phyloP scores from a whole-genome alignment of 2,329 filamentous ascomycete genomes.

The Diaporthe citri region DNA sequence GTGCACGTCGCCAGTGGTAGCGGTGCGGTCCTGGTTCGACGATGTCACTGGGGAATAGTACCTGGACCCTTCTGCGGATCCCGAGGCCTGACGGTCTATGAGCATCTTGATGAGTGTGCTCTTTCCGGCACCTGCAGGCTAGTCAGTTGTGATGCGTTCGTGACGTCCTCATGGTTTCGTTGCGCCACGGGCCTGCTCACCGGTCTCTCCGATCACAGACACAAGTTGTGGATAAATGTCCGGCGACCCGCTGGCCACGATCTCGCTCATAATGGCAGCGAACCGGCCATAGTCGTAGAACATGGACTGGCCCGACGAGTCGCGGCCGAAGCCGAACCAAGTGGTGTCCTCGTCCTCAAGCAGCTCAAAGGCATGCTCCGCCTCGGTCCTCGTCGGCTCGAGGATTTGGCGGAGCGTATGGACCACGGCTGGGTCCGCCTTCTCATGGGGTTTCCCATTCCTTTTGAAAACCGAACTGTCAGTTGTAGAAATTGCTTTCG shows the following conservation, averaged over 20 bases:
- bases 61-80: not conserved
- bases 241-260: not conserved
- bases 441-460: constrained; percentile 11
- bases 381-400: constrained; percentile 12
- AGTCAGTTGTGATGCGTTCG: too few species aligned
- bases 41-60: constrained; percentile 21
- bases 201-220: constrained; percentile 10
- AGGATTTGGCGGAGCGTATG: constrained; percentile 13
- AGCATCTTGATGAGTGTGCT: constrained; percentile 25
- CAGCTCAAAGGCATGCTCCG: constrained; percentile 16
- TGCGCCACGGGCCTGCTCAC: not conserved
- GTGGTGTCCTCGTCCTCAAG: constrained; percentile 27
- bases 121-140: constrained; percentile 2
- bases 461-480: not conserved
- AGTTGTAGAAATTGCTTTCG: too few species aligned
- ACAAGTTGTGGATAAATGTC: constrained; percentile 23
- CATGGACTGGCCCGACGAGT: constrained; percentile 14
- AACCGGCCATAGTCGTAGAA: constrained; percentile 23
- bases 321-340: constrained; percentile 20
- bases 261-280: constrained; percentile 19
- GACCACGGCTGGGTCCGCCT: constrained; percentile 1
- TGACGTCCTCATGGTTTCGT: fast-evolving
- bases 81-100: constrained; percentile 6
- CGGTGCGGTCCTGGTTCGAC: constrained; percentile 22
- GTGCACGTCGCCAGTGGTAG: constrained; percentile 15